Conservation (phyloP, 495 filamentous ascomycete species). For the Neurospora pannonica region DNA sequence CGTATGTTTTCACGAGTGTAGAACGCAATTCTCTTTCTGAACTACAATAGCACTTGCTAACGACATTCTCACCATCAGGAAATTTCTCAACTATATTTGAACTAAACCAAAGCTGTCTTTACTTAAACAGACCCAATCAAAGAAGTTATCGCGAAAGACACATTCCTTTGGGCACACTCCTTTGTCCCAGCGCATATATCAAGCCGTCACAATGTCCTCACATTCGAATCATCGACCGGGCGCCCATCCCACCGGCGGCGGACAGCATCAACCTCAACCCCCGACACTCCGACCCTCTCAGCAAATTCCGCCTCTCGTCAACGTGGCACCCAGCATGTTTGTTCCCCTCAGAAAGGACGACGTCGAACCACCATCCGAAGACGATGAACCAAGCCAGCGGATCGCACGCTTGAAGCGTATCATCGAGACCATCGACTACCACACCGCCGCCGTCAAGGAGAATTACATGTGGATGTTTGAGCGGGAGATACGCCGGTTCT, state of each 20-base stretch:
- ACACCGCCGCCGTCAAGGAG: constrained; percentile 27
- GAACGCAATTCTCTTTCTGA: neutral
- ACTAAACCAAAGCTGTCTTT: neutral
- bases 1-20: neutral
- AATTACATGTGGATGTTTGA: constrained; percentile 35
- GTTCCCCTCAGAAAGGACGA: constrained; percentile 30
- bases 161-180: neutral
- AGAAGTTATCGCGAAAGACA: neutral
- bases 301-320: constrained; percentile 22
- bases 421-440: constrained; percentile 31
- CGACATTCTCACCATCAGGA: neutral
- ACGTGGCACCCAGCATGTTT: constrained; percentile 33
- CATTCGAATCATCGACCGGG: neutral
- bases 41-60: neutral
- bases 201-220: neutral
- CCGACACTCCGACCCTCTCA: constrained; percentile 7
- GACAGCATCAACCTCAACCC: constrained; percentile 2
- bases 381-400: constrained; percentile 17
- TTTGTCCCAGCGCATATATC: neutral
- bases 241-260: neutral
- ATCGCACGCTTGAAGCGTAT: constrained; percentile 23
- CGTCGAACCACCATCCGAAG: constrained; percentile 10
- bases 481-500: constrained; percentile 27
- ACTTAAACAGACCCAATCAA: neutral
- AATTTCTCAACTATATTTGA: neutral